Conservation (phyloP, 2,329 filamentous ascomycete genomes). For the Apiospora kogelbergensis region DNA sequence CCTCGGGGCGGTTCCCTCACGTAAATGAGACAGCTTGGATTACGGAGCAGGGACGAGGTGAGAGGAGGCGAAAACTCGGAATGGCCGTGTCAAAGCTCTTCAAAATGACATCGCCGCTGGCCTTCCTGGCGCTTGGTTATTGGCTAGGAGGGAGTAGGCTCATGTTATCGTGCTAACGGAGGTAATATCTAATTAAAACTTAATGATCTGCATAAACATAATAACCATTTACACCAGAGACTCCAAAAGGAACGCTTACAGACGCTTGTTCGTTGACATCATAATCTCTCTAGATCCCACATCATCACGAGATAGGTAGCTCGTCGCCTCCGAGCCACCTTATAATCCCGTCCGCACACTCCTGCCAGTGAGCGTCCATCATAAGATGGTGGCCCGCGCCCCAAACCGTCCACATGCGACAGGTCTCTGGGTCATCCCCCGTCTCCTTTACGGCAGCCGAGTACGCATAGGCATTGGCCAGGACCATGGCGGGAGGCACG, state of each 20-base stretch:
- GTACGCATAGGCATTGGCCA: slow-evolving; percentile 9
- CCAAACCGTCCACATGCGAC: neutral
- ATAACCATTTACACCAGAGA: neutral
- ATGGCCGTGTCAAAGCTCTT: neutral
- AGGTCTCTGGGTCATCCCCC: neutral
- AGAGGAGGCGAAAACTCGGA: neutral
- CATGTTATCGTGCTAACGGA: neutral
- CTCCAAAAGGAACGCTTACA: neutral
- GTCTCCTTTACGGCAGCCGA: neutral
- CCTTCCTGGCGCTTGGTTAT: neutral
- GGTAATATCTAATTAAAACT: neutral
- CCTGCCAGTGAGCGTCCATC: slow-evolving; percentile 16
- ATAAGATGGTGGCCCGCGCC: slow-evolving; percentile 15
- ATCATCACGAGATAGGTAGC: neutral
- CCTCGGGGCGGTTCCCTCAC: neutral
- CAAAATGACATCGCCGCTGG: neutral
- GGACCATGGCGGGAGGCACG: slow-evolving; percentile 13
- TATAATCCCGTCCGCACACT: slow-evolving; percentile 12
- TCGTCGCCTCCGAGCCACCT: slow-evolving; percentile 12
- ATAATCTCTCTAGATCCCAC: neutral
- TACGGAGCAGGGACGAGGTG: neutral
- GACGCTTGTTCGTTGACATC: neutral
- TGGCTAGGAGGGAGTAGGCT: neutral
- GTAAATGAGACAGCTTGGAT: slow-evolving; percentile 1
- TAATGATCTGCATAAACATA: neutral